A percentile compares a stretch with the other conserved stretches of the same genome.
Evolutionary conservation across 768 basidiomycete species (phyloP).

Genomic region (Collybiopsis luxurians): DNA sequence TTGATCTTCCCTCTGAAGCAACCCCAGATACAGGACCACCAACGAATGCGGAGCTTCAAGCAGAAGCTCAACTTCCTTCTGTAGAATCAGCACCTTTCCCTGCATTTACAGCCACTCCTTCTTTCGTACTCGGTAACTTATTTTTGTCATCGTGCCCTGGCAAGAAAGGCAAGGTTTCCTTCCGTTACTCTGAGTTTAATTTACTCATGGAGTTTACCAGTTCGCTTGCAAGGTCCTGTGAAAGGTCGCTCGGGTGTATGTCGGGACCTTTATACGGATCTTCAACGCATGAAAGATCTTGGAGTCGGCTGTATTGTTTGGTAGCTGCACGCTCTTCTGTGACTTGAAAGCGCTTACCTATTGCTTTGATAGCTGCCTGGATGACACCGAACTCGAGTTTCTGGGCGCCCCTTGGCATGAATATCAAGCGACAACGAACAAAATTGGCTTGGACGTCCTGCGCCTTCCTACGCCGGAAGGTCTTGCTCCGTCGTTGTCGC

Average conservation of each 20-base stretch:
- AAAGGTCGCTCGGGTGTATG: slow-evolving; percentile 81
- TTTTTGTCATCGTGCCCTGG: slow-evolving; percentile 91
- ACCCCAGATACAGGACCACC: slow-evolving; percentile 6
- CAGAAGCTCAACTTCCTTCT: slow-evolving; percentile 5
- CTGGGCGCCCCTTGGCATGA: slow-evolving; percentile 86
- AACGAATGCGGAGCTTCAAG: slow-evolving; percentile 12
- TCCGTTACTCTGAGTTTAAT: not conserved
- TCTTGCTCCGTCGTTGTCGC: slow-evolving; percentile 63
- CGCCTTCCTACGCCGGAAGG: slow-evolving; percentile 90
- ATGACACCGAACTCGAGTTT: slow-evolving; percentile 78
- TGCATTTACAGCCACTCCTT: slow-evolving; percentile 10
- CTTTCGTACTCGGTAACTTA: slow-evolving; percentile 72
- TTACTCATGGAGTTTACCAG: slow-evolving; percentile 28
- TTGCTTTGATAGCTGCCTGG: slow-evolving; percentile 62
- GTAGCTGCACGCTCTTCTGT: slow-evolving; percentile 33
- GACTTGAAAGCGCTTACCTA: not conserved
- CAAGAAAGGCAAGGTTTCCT: slow-evolving; percentile 68
- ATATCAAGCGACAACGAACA: slow-evolving; percentile 61
- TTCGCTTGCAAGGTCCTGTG: slow-evolving; percentile 70
- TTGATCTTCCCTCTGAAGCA: not conserved
- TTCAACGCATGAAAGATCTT: slow-evolving; percentile 69
- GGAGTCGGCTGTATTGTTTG: slow-evolving; percentile 84
- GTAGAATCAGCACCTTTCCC: slow-evolving; percentile 9
- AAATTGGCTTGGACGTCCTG: slow-evolving; percentile 74
- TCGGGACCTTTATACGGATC: slow-evolving; percentile 75